Evolutionary conservation across 2,329 filamentous ascomycete genomes (phyloP), one percentile per base, ranked within the genome.

Genomic region (Aaosphaeria pasadenensis): DNA sequence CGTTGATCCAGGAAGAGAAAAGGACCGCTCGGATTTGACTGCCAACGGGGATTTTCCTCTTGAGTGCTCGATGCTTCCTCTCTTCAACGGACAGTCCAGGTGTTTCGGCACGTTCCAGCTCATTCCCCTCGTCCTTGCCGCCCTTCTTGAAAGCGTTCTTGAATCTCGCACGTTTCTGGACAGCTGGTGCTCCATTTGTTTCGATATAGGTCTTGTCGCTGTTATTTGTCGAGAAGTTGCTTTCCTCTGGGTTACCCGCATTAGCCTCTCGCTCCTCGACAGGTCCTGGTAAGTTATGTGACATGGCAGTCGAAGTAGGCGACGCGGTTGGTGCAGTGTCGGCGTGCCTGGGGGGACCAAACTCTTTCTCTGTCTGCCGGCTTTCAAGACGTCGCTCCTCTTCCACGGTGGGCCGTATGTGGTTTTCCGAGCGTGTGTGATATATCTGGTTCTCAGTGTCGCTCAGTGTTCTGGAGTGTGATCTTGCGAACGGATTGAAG

Each of bases 1-100:
- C 63, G 63, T 96, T 96, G 73, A 96, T 87, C 83, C 88, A 95
- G 0, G 89, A 94, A 60, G 83, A 86, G 56, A 95, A 81, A 4
- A 95, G 59, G 0, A 89, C 91, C 13, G 87, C 83, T 57, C 84
- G 83, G 43, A 91, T 69, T 69, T 91, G 88, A 5, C 55, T 48
- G 17, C 59, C 64, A n/a, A 67, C 44, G 6, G 65, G 66, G 17
- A 70, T 69, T 50, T 65, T 70, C 45, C 50, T 64, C 54, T 63
- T 66, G 36, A 55, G 54, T 4, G 66, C 57, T 29, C 59, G 60
- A 48, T 54, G 62, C 43, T 60, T 68, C 44, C 60, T 60, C 46
- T 66, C 66, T 44, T 66, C 64, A n/a, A 63, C 11, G 1, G 59
- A 52, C 4, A 67, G 48, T 3, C 62, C 53, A 11, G 64, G 60